phyloP scores from a whole-genome alignment of 106 monocot species.

The Dendrobium chrysotoxum region DNA sequence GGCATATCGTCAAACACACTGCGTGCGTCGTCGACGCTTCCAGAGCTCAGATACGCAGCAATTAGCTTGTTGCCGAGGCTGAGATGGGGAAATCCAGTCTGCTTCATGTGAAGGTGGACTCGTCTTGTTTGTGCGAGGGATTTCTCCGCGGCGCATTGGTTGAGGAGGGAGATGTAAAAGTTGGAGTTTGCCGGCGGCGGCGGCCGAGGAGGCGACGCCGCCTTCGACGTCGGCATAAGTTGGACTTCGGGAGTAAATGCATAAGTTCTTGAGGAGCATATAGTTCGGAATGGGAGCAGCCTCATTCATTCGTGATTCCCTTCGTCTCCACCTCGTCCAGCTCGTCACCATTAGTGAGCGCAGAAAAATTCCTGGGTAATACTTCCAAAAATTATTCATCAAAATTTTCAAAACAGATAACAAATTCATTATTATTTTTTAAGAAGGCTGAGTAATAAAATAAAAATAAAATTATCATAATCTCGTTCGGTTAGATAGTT shows the following conservation, averaged over 20 bases:
- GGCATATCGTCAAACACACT: constrained; percentile 70
- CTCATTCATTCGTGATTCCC: neutral
- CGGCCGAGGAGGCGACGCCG: neutral
- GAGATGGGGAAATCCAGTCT: constrained; percentile 51
- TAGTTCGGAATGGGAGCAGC: neutral
- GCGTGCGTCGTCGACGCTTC: constrained; percentile 35
- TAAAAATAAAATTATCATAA: too few relatives aligned
- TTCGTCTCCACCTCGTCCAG: neutral
- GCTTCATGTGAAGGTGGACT: constrained; percentile 45
- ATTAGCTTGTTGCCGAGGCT: constrained; percentile 62
- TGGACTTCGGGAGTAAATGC: constrained; percentile 72
- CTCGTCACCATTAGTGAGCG: too few relatives aligned
- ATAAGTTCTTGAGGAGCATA: neutral
- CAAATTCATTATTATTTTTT: too few relatives aligned
- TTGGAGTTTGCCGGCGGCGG: neutral
- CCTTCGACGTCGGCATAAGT: constrained; percentile 19
- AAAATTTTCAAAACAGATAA: too few relatives aligned
- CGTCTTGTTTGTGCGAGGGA: constrained; percentile 16
- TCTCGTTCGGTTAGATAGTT: too few relatives aligned
- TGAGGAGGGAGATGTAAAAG: constrained; percentile 42
- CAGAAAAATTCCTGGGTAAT: too few relatives aligned
- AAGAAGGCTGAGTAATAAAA: too few relatives aligned
- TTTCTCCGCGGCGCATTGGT: constrained; percentile 26
- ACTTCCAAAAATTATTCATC: too few relatives aligned
- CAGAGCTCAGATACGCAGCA: constrained; percentile 44